phyloP scores from a whole-genome alignment of 441 rosid species.

The Melastoma candidum region DNA sequence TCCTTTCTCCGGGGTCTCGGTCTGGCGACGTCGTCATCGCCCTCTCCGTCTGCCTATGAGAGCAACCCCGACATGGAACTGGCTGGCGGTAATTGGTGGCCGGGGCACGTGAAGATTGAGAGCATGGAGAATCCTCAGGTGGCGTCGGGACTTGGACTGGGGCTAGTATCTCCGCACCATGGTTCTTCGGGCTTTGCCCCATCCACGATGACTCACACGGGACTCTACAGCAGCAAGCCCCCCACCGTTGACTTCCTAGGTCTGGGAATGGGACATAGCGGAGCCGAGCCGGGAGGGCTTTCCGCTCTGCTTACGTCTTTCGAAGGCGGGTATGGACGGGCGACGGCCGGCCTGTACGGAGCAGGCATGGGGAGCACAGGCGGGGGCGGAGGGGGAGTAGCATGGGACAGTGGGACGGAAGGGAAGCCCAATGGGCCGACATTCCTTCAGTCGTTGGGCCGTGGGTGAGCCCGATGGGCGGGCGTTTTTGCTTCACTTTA shows the following conservation, averaged over 20 bases:
- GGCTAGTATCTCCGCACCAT: conserved; percentile 23
- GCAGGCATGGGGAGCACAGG: conserved; percentile 12
- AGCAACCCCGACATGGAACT: neutral
- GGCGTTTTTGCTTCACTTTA: no score
- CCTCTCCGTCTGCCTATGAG: conserved; percentile 14
- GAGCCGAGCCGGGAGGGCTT: conserved; percentile 21
- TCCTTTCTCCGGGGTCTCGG: conserved; percentile 66
- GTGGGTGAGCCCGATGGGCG: no score
- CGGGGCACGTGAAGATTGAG: conserved; percentile 23
- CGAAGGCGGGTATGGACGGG: conserved; percentile 29
- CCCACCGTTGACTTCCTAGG: conserved; percentile 84
- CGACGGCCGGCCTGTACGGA: conserved; percentile 18
- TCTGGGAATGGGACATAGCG: conserved; percentile 49
- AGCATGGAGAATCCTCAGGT: conserved; percentile 9
- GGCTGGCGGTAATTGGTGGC: conserved; percentile 4
- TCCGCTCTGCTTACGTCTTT: conserved; percentile 45
- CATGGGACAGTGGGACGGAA: conserved; percentile 31
- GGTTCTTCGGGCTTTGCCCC: conserved; percentile 31
- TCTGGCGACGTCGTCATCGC: conserved; percentile 30
- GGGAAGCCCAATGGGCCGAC: conserved; percentile 23
- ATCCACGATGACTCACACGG: conserved; percentile 40
- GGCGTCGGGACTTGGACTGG: conserved; percentile 46
- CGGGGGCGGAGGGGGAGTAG: conserved; percentile 17
- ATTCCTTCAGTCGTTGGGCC: no score
- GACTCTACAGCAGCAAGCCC: conserved; percentile 54